These are phyloP conservation scores for Blastobotrys malaysiensis DNA, from an alignment of 1,139 yeast species.

Conservation along the genomic window DNA sequence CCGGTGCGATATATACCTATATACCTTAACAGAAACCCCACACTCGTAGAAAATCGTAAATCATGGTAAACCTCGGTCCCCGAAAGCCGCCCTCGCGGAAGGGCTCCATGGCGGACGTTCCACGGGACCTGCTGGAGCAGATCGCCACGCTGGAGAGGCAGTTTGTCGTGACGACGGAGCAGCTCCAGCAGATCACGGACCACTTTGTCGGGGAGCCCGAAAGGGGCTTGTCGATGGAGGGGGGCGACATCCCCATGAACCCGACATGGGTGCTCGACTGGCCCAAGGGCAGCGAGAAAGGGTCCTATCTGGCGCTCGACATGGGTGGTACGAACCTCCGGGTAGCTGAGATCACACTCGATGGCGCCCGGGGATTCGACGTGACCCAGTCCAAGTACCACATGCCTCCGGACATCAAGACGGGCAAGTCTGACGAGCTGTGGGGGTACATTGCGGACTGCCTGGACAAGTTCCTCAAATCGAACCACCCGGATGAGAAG, in stretches of 20 bases:
- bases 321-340: constrained; percentile 94
- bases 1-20: no score
- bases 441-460: constrained; percentile 85
- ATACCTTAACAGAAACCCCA: no score
- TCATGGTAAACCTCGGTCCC: constrained; percentile 81
- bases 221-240: constrained; percentile 40
- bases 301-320: constrained; percentile 87
- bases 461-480: constrained; percentile 55
- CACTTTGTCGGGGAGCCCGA: constrained; percentile 70
- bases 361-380: constrained; percentile 74
- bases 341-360: constrained; percentile 76
- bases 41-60: no score
- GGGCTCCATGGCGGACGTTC: constrained; percentile 74
- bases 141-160: constrained; percentile 54
- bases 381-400: constrained; percentile 74
- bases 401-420: constrained; percentile 70
- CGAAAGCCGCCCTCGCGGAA: constrained; percentile 78
- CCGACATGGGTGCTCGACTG: constrained; percentile 94
- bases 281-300: constrained; percentile 88
- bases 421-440: constrained; percentile 66
- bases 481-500: constrained; percentile 51
- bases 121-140: constrained; percentile 56
- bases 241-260: constrained; percentile 65
- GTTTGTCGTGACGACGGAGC: constrained; percentile 57
- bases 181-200: constrained; percentile 57